Conservation (phyloP, 495 filamentous ascomycete species). For the Physcia stellaris region DNA sequence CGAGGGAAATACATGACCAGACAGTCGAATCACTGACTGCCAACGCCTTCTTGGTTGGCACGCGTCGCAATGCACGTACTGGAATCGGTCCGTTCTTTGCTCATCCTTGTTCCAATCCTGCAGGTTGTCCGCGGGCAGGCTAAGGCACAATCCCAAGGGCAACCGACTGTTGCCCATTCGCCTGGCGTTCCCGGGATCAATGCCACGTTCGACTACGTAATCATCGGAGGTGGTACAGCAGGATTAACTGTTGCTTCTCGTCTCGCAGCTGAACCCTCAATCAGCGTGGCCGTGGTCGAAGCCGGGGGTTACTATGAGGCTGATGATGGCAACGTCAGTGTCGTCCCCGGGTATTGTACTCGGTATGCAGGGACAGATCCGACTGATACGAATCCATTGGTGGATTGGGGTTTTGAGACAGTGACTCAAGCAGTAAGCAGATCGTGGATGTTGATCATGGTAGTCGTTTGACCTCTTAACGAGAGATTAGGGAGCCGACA, state of each 20-base stretch:
- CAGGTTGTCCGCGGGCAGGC: background rate
- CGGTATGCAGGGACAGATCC: conserved; percentile 23
- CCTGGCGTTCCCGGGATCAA: conserved; percentile 14
- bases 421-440: conserved; percentile 14
- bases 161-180: background rate
- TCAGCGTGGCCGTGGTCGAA: conserved; percentile 37
- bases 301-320: conserved; percentile 44
- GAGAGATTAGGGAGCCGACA: conserved; percentile 25
- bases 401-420: conserved; percentile 38
- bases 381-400: conserved; percentile 16
- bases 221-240: conserved; percentile 39
- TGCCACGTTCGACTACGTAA: conserved; percentile 34
- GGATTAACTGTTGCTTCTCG: conserved; percentile 33
- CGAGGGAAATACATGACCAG: too few species aligned
- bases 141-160: background rate
- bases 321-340: conserved; percentile 26
- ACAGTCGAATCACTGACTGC: too few species aligned
- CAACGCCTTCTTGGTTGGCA: background rate
- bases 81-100: background rate
- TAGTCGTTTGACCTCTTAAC: conserved; percentile 27
- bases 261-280: conserved; percentile 23
- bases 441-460: conserved; percentile 24
- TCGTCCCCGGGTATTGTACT: conserved; percentile 27
- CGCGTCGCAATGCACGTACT: background rate
- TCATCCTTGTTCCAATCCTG: background rate